Evolutionary conservation across 1,284 basidiomycete genomes (phyloP), one percentile per base, ranked within the genome.

Genomic region (Cryptococcus sp.): DNA sequence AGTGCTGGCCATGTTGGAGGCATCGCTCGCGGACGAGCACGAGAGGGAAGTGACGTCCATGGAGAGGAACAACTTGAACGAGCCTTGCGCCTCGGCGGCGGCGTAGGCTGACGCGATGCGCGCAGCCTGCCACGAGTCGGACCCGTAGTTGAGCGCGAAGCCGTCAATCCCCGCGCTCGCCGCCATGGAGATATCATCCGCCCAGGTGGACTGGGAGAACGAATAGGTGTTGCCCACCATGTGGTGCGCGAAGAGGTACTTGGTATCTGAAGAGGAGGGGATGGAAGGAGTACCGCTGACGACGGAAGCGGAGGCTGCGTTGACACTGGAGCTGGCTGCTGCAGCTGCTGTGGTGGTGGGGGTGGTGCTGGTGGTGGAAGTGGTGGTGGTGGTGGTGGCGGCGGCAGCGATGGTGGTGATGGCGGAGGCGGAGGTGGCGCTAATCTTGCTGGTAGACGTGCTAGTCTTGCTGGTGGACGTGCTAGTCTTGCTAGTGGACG

Each of bases 1-100:
- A 54, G 85, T 82, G 50, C 79, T 78, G 59, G 84, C 81, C 42
- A 89, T 79, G 18, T 76, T 73, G 44, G 79, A 77, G 13, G 78
- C 74, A 57, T 88, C 83, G n/a, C 67, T 66, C 1, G 82, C 66
- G 4, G 81, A 80, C 0, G 64, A 67, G 65, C 88, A 89, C 0
- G 84, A 81, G 37, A 77, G 57, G 7, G 65, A 63, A 2, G 69
- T 67, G 56, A 76, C 67, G 60, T 76, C 73, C 49, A 76, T 63
- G 7, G 71, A 88, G 65, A 91, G 71, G 77, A 90, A 91, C 55
- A 91, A 76, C 72, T 88, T 87, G 80, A 91, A 91, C 4, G 58
- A 58, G 39, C 70, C 65, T 40, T 72, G 63, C 7, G 71, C 65
- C 2, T 67, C 56, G 8, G 81, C 79, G 15, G 72, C 72, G 0